These are phyloP conservation scores for Shiraia sp. DNA, from an alignment of 2,329 filamentous ascomycete species.

Conservation along the genomic window DNA sequence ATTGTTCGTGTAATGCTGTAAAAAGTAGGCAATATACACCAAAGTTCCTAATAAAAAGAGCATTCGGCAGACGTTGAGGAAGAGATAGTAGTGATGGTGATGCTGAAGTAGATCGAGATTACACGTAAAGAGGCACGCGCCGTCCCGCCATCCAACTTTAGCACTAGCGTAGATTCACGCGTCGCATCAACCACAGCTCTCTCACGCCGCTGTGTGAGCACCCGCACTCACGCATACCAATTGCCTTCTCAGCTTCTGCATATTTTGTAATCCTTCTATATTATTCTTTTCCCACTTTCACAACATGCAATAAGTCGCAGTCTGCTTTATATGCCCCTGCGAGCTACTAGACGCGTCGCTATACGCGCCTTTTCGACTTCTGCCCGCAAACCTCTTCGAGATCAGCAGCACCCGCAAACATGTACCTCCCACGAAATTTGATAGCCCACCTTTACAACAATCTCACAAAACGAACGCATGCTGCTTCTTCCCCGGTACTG, in stretches of 20 bases:
- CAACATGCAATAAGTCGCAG: slow-evolving; percentile 24
- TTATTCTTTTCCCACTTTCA: slow-evolving; percentile 17
- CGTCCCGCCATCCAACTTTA: slow-evolving; percentile 13
- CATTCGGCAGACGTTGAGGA: too few species aligned
- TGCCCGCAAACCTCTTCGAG: slow-evolving; percentile 18
- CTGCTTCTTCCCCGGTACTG: slow-evolving; percentile 87
- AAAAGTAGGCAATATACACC: too few species aligned
- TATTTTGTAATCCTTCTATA: slow-evolving; percentile 16
- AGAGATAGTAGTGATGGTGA: too few species aligned
- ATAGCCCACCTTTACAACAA: slow-evolving; percentile 91
- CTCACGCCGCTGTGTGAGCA: slow-evolving; percentile 26
- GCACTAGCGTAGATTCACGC: slow-evolving; percentile 25
- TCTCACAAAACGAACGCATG: slow-evolving; percentile 82
- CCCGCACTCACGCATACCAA: slow-evolving; percentile 24
- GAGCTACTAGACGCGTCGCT: slow-evolving; percentile 31
- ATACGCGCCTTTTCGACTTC: slow-evolving; percentile 19
- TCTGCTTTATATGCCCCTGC: slow-evolving; percentile 11
- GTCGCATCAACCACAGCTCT: slow-evolving; percentile 21
- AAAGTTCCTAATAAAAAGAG: too few species aligned
- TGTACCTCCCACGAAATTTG: slow-evolving; percentile 92
- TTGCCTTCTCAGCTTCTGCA: slow-evolving; percentile 19
- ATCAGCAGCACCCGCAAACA: slow-evolving; percentile 47
- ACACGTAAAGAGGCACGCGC: too few species aligned
- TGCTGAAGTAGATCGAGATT: too few species aligned
- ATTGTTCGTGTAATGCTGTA: too few species aligned